Evolutionary conservation across 164 flowering plant species (phyloP), one percentile per base, ranked within the genome.

Genomic region (Chimonanthus praecox): DNA sequence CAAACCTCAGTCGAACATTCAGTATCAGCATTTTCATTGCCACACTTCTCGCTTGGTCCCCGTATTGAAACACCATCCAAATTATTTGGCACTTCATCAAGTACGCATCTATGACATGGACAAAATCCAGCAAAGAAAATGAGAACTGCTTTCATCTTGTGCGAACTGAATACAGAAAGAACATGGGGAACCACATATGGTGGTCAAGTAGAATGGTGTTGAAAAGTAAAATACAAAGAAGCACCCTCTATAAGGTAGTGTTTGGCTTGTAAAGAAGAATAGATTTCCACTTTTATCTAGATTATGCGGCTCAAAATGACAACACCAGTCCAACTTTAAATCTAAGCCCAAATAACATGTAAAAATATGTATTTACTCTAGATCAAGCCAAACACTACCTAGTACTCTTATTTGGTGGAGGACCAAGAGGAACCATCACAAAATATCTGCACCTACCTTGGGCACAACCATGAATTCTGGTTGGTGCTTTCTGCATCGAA

Each of bases 381-480:
- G 11, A 4, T 8, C 60, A 54, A 54, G 60, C 5, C 60, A 4
- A 54, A n/a, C 60, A 54, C 60, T n/a, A 54, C 60, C 5, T 5
- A 54, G n/a, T 33, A 54, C 16, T 54, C 60, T 54, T n/a, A 54
- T 10, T 51, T 43, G 5, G 45, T 13, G 7, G 2, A 66, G 48
- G 46, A 4, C 16, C 4, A 54, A 54, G 16, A 54, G 60, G 49
- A 16, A 10, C 48, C 46, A 45, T 66, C 49, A 66, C 3, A 44
- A 66, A 66, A 44, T 4, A 66, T 9, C 47, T 66, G 68, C n/a
- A 13, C 69, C 75, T 85, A 92, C 99, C 97, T 91, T 67, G 99
- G 98, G 78, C 99, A 95, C 73, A 89, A 80, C 99, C 99, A 95
- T 74, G 99, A 84, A 76, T 70, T 84, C 74, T 89, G 92, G 68